Evolutionary conservation across 495 filamentous ascomycete species (phyloP), one percentile per base, ranked within the genome.

Genomic region (Ascodesmis nigricans): DNA sequence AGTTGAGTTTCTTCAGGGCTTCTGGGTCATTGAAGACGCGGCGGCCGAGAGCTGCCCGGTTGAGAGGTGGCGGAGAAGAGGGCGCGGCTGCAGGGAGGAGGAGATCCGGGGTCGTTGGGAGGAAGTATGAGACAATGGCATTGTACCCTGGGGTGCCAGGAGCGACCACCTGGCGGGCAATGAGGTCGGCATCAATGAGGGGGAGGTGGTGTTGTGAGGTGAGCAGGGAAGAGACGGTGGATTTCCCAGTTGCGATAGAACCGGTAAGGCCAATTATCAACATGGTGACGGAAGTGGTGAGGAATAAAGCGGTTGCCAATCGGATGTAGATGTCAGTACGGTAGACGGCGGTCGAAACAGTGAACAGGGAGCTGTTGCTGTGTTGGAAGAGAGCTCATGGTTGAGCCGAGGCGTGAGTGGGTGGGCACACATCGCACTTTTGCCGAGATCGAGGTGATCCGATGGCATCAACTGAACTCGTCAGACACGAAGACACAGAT

Each of bases 201-300:
- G 87, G 84, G 51, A 95, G 69, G 63, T 93, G 73, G 7, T 82
- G 83, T 0, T 78, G 64, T 0, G 64, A 57, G 35, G 71, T 66
- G 54, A 97, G 80, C 45, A 92, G 59, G 36, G 60, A 52, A 24
- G 87, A 91, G 42, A 91, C 84, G 43, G 90, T 97, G 21, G 82
- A 90, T 69, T 97, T 97, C 53, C 90, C 87, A 2, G 90, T 95
- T 22, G 87, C 84, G 53, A 97, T 91, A 39, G 82, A 91, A 58
- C 87, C 87, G 22, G 87, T 97, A 18, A 97, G 73, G 44, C 87
- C 87, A 50, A 97, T 78, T 46, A 97, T 67, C 35, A 97, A 69
- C 90, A 97, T 97, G 31, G 37, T 60, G 36, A 40, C 1, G 7
- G 20, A 11, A 6, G 23, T 25, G 11, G 6, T 25, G 23, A 6